Evolutionary conservation across 129 eudicot species (phyloP).

Genomic region (Glebionis coronaria): DNA sequence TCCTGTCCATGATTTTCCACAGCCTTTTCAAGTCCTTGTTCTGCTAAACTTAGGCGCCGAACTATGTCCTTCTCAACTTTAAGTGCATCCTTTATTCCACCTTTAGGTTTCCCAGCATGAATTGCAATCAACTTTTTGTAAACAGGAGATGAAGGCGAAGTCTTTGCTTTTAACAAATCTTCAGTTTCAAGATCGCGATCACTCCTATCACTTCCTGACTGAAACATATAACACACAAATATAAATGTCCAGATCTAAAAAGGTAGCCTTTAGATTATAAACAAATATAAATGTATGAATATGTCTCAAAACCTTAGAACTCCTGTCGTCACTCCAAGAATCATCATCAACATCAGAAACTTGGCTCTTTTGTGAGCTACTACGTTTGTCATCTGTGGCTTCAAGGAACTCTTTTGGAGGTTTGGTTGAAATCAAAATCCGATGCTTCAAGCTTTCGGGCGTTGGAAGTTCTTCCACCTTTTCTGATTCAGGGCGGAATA

Average conservation of each 20-base stretch:
- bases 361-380: constrained; percentile 23
- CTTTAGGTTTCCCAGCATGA: constrained; percentile 44
- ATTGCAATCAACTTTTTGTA: constrained; percentile 46
- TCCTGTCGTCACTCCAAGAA: constrained; percentile 35
- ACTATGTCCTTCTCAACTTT: constrained; percentile 38
- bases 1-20: constrained; percentile 39
- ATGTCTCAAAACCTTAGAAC: constrained; percentile 42
- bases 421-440: constrained; percentile 46
- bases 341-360: constrained; percentile 36
- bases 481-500: constrained; percentile 34
- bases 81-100: constrained; percentile 37
- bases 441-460: constrained; percentile 40
- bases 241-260: neutral
- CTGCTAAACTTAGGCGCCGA: constrained; percentile 40
- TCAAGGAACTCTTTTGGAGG: constrained; percentile 52
- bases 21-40: constrained; percentile 41
- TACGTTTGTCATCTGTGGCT: constrained; percentile 13
- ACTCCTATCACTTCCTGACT: constrained; percentile 49
- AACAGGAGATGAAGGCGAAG: constrained; percentile 29
- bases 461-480: constrained; percentile 31
- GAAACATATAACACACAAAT: constrained; percentile 22
- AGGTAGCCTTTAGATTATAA: neutral
- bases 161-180: constrained; percentile 32
- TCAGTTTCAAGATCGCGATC: constrained; percentile 40
- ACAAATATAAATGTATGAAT: neutral